Conservation (phyloP, 2,329 filamentous ascomycete species). For the Fusarium sp. region DNA sequence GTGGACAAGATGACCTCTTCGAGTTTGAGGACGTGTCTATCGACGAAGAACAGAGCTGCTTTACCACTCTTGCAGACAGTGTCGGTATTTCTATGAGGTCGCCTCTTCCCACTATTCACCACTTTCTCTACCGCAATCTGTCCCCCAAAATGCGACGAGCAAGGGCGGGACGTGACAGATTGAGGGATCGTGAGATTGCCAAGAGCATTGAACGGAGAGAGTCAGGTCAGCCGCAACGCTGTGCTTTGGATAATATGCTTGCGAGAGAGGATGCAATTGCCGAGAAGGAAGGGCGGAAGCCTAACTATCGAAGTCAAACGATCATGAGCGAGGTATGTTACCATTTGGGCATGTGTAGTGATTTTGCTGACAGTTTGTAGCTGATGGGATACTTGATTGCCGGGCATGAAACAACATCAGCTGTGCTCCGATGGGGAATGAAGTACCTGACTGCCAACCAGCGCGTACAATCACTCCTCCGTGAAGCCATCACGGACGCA, state of each 20-base stretch:
- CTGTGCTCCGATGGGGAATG: slow-evolving; percentile 32
- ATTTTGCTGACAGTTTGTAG: background rate
- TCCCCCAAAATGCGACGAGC: slow-evolving; percentile 10
- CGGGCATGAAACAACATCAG: slow-evolving; percentile 40
- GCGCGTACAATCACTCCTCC: slow-evolving; percentile 39
- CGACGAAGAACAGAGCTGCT: slow-evolving; percentile 4
- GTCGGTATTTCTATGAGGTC: slow-evolving; percentile 5
- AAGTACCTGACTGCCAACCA: slow-evolving; percentile 39
- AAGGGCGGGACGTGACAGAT: background rate
- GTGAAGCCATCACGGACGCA: slow-evolving; percentile 30
- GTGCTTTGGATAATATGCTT: slow-evolving; percentile 44
- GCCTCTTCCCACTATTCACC: background rate
- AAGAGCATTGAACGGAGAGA: slow-evolving; percentile 18
- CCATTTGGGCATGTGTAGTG: rapidly evolving
- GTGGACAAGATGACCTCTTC: slow-evolving; percentile 8
- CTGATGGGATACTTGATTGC: slow-evolving; percentile 38
- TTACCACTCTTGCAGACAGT: slow-evolving; percentile 16
- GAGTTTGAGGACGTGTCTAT: slow-evolving; percentile 16
- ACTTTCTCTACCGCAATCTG: slow-evolving; percentile 27
- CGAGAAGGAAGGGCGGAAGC: slow-evolving; percentile 41
- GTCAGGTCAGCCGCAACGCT: slow-evolving; percentile 1
- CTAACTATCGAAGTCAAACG: slow-evolving; percentile 40
- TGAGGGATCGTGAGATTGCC: slow-evolving; percentile 21
- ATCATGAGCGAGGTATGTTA: slow-evolving; percentile 47
- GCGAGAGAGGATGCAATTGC: slow-evolving; percentile 43